Conservation (phyloP, 176 grass and related monocot genomes). For the Echinochloa phyllopogon region DNA sequence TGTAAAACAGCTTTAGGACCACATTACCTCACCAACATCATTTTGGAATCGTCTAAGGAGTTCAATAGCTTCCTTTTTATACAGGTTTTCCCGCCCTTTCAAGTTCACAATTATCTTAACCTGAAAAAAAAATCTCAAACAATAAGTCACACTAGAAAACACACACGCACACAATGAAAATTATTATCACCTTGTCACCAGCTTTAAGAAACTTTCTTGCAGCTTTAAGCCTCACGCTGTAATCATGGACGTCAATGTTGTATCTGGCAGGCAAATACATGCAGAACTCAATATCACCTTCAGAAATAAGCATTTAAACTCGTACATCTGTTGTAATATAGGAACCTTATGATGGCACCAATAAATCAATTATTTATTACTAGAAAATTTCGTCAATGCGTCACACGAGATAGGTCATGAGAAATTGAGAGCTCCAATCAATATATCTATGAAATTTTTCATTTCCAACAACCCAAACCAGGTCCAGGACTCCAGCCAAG, state of each 20-base stretch:
- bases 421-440: neutral
- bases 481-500: neutral
- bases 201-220: constrained; percentile 94
- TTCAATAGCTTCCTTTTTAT: constrained; percentile 87
- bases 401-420: neutral
- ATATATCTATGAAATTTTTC: neutral
- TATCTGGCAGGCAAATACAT: constrained; percentile 63
- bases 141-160: constrained; percentile 28
- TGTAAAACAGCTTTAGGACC: neutral
- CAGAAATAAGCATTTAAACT: neutral
- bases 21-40: constrained; percentile 88
- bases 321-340: neutral
- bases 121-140: constrained; percentile 53
- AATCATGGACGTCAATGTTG: constrained; percentile 91
- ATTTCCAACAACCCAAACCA: neutral
- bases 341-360: neutral
- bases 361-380: constrained; percentile 9
- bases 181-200: constrained; percentile 76
- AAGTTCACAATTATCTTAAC: constrained; percentile 93
- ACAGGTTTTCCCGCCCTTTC: constrained; percentile 85
- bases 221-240: constrained; percentile 81
- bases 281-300: neutral
- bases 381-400: neutral
- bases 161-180: neutral
- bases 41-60: constrained; percentile 83